Conservation (phyloP, 441 rosid species). For the Brassica balearica region DNA sequence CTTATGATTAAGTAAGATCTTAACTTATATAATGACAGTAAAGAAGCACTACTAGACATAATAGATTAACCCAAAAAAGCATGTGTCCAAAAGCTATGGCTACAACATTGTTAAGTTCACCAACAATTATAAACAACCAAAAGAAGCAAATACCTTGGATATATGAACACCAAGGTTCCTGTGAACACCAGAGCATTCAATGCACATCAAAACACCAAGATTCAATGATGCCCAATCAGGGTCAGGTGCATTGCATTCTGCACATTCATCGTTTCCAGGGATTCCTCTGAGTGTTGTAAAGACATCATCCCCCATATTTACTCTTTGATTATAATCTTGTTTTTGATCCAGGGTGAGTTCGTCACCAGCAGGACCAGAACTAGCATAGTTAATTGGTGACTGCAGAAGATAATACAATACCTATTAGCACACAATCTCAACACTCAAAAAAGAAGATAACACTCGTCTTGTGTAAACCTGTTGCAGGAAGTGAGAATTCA, state of each 20-base stretch:
- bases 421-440: slow-evolving; percentile 34
- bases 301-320: slow-evolving; percentile 52
- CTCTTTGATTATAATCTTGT: slow-evolving; percentile 50
- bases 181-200: slow-evolving; percentile 92
- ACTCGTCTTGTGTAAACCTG: slow-evolving; percentile 57
- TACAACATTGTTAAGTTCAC: slow-evolving; percentile 5
- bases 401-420: slow-evolving; percentile 45
- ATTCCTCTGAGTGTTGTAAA: slow-evolving; percentile 65
- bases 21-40: neutral
- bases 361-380: slow-evolving; percentile 45
- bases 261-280: slow-evolving; percentile 81
- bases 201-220: slow-evolving; percentile 88
- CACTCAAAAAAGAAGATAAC: neutral
- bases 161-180: slow-evolving; percentile 95
- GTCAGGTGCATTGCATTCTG: slow-evolving; percentile 88
- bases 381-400: slow-evolving; percentile 47
- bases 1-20: neutral
- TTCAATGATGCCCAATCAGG: slow-evolving; percentile 99
- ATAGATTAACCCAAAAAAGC: neutral
- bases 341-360: slow-evolving; percentile 58
- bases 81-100: neutral
- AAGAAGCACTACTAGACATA: no score
- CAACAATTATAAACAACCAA: neutral
- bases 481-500: slow-evolving; percentile 57
- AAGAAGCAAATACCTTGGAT: slow-evolving; percentile 64